Evolutionary conservation across 441 rosid species (phyloP).

Genomic region (Raphanus hybrid): DNA sequence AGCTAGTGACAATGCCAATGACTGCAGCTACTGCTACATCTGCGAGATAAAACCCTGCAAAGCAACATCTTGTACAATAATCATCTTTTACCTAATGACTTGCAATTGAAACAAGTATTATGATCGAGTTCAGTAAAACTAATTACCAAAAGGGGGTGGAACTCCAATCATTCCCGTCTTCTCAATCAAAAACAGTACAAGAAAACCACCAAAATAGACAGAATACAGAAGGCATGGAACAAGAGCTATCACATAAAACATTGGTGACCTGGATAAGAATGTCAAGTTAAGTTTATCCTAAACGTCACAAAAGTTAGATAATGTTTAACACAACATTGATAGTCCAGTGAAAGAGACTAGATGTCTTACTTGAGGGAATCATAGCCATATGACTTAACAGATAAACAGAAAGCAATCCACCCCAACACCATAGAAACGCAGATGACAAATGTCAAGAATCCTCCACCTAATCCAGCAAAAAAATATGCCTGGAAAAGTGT

Average conservation of each 20-base stretch:
- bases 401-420: conserved; percentile 68
- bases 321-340: too few relatives aligned
- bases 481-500: conserved; percentile 72
- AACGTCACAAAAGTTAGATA: too few relatives aligned
- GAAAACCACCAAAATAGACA: conserved; percentile 84
- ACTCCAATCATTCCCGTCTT: conserved; percentile 99
- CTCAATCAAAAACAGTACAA: conserved; percentile 83
- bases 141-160: conserved; percentile 86
- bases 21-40: conserved; percentile 78
- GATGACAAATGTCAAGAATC: conserved; percentile 73
- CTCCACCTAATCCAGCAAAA: conserved; percentile 85
- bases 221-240: conserved; percentile 76
- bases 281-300: too few relatives aligned
- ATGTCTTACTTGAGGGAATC: conserved; percentile 62
- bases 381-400: conserved; percentile 54
- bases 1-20: conserved; percentile 72
- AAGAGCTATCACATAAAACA: conserved; percentile 68
- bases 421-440: conserved; percentile 78
- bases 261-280: conserved; percentile 74
- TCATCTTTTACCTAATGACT: neutral
- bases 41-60: conserved; percentile 78
- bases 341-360: too few relatives aligned
- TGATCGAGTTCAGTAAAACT: conserved; percentile 45
- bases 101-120: neutral
- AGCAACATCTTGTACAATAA: conserved; percentile 25